Base-by-base conservation (phyloP, 768 basidiomycete species). In the Boletus pseudopeckii region DNA sequence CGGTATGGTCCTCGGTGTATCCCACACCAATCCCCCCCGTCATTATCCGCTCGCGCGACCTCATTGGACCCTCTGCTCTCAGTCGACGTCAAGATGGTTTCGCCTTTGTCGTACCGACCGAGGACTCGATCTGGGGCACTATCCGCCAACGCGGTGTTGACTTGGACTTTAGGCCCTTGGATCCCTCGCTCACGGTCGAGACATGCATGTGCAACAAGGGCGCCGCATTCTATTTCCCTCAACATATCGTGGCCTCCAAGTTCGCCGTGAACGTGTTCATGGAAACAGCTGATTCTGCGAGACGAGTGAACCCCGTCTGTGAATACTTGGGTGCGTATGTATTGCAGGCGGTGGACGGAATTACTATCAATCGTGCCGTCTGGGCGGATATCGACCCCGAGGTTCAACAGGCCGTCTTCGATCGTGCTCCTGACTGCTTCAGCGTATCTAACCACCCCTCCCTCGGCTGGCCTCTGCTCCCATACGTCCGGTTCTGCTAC, bases 321-420 rank as follows among this genome's bases (percentile, higher is more conserved):
- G 39, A 64, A 43, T 69, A 70, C 41, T 5, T 69, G n/a, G 69
- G 66, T 49, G 60, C 62, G n/a, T 68, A 47, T 44, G 40, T 70
- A 5, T 36, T 70, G 1, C 46, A 56, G 18, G 8, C 30, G 7
- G 14, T 52, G 17, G 42, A 54, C 18, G 28, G 37, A 17, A 1
- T 17, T 0, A 45, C 34, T 2, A 45, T 66, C 24, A 1, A 4
- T 10, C 38, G 1, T 28, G 0, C 13, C 8, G 0, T 8, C 7
- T 69, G 65, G 65, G 5, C 6, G 18, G 14, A 39, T 9, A 7
- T 65, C 48, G 18, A 50, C 5, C 48, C 64, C 17, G 14, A 47
- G 5, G 36, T 40, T 28, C 55, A 45, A 26, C 53, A 15, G 15
- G 39, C 47, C 36, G 22, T 63, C 28, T 54, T 22, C 4, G 14